Percentiles rank a stretch among this genome's conserved stretches.
These are phyloP conservation scores for Xylaria curta DNA, from an alignment of 495 filamentous ascomycete genomes.

Conservation along the genomic window DNA sequence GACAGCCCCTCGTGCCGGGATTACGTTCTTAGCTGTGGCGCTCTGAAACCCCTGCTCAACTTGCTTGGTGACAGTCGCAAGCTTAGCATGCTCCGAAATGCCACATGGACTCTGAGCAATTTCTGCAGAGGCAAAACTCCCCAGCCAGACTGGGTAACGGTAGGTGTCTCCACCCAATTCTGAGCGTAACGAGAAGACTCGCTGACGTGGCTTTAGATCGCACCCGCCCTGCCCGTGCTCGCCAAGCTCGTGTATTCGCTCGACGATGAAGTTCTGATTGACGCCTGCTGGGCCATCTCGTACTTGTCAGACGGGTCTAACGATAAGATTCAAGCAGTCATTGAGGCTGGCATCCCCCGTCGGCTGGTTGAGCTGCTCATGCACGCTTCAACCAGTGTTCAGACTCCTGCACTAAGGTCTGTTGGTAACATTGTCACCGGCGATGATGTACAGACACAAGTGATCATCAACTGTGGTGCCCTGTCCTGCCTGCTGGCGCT, in stretches of 20 bases:
- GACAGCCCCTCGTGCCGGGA: conserved; percentile 97
- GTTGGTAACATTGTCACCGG: conserved; percentile 99
- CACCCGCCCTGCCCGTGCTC: conserved; percentile 94
- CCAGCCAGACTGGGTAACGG: conserved; percentile 96
- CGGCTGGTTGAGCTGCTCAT: conserved; percentile 96
- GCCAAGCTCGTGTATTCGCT: conserved; percentile 97
- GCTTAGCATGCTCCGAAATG: conserved; percentile 98
- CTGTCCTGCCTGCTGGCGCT: conserved; percentile 90
- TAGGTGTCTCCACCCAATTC: conserved; percentile 53
- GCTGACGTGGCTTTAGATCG: conserved; percentile 68
- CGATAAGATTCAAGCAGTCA: conserved; percentile 99
- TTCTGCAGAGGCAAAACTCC: conserved; percentile 99
- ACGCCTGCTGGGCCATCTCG: conserved; percentile 99
- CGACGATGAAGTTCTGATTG: conserved; percentile 97
- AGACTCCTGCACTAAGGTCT: conserved; percentile 95
- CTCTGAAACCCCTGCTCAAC: conserved; percentile 84
- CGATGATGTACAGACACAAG: conserved; percentile 98
- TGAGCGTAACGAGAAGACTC: conserved; percentile 19
- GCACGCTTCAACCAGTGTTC: conserved; percentile 98
- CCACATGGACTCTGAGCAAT: conserved; percentile 99
- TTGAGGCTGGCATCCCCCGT: conserved; percentile 96
- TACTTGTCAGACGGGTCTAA: conserved; percentile 99
- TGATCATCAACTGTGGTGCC: conserved; percentile 98
- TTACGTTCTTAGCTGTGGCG: conserved; percentile 88
- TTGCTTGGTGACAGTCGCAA: conserved; percentile 97